Percentiles rank a stretch among this genome's conserved stretches.
These are phyloP conservation scores for Buddleja alternifolia DNA, from an alignment of 257 asterid genomes.

Conservation along the genomic window DNA sequence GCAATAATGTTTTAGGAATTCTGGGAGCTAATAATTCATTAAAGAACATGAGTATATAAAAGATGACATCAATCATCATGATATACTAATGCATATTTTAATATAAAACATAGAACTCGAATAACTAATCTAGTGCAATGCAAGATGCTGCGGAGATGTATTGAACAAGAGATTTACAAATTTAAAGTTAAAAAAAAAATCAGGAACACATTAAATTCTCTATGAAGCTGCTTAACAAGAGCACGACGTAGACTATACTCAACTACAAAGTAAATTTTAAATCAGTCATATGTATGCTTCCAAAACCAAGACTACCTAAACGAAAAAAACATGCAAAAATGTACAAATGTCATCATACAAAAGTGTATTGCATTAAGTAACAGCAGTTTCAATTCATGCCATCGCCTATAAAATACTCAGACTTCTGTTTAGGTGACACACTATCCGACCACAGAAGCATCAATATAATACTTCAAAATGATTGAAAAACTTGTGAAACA, in stretches of 20 bases:
- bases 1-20: constrained; percentile 25
- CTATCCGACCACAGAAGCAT: neutral
- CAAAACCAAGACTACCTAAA: neutral
- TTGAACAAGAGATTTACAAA: constrained; percentile 7
- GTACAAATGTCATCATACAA: neutral
- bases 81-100: neutral
- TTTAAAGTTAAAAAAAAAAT: neutral
- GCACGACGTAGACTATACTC: neutral
- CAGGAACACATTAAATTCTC: neutral
- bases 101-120: neutral
- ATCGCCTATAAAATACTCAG: neutral
- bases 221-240: constrained; percentile 6
- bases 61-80: constrained; percentile 9
- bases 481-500: neutral
- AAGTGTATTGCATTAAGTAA: neutral
- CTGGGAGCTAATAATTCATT: constrained; percentile 19
- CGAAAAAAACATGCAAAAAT: neutral
- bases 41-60: constrained; percentile 24
- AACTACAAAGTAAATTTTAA: neutral
- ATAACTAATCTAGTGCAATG: neutral
- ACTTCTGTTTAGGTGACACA: neutral
- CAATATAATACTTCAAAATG: neutral
- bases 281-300: no score
- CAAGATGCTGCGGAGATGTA: constrained; percentile 1
- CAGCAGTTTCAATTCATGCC: neutral